A percentile compares a stretch with the other conserved stretches of the same genome.
Conservation (phyloP, 2,329 filamentous ascomycete genomes). For the Penicillium hesseltinei region DNA sequence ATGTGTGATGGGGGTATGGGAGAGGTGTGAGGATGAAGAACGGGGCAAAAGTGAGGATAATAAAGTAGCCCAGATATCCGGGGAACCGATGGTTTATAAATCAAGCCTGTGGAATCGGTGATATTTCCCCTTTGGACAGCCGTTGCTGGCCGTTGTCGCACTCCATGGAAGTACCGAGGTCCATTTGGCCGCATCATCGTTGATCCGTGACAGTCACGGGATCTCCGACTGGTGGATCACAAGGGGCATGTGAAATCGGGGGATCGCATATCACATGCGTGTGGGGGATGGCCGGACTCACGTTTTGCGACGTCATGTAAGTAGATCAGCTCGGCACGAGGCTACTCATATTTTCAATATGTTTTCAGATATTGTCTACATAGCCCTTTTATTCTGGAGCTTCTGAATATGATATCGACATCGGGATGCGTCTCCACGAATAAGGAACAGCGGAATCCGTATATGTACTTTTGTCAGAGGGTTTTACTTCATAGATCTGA, state of each 20-base stretch:
- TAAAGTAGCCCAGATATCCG: conserved; percentile 3
- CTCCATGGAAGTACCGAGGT: conserved; percentile 35
- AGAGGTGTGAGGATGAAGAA: not conserved
- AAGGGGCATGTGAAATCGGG: conserved; percentile 12
- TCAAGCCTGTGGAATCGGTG: conserved; percentile 10
- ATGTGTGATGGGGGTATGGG: conserved; percentile 16
- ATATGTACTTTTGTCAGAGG: not conserved
- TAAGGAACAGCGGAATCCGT: not conserved
- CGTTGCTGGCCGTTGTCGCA: conserved; percentile 8
- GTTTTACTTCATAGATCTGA: not conserved
- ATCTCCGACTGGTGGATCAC: conserved; percentile 8
- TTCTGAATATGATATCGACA: not conserved
- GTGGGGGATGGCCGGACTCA: not conserved
- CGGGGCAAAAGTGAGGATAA: not conserved
- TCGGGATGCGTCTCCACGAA: not conserved
- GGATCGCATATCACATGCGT: conserved; percentile 3
- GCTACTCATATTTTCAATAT: not conserved
- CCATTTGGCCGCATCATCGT: conserved; percentile 20
- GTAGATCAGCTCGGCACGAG: not conserved
- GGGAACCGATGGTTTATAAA: conserved; percentile 14
- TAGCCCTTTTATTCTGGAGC: not conserved
- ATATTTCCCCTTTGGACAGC: conserved; percentile 20
- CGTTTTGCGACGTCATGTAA: not conserved
- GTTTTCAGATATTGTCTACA: not conserved
- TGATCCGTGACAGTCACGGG: conserved; percentile 31